Base-by-base conservation (phyloP, 768 basidiomycete genomes). In the Collybia sp. region DNA sequence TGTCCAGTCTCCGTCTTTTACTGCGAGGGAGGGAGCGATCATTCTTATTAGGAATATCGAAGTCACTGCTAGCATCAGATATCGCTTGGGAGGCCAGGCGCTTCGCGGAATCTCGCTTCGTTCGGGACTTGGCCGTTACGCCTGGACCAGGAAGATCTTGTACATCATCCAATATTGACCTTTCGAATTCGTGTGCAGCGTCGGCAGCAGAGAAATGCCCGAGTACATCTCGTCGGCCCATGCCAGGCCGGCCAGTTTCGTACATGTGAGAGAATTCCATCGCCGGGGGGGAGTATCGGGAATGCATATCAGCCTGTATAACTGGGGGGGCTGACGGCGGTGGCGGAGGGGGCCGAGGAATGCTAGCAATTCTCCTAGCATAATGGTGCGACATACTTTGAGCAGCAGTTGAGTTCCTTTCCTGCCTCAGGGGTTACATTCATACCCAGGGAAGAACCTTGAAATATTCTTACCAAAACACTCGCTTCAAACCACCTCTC, bases 401-500 rank as follows among this genome's bases (percentile, higher is more conserved):
- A 1, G 85, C 86, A 18, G 82, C 82, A 5, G 66, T 63, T 15
- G 77, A 70, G 59, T 88, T 88, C 36, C 84, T 80, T 58, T 86
- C 83, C 88, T 92, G 53, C 25, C 25, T 8, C 25, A 25, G 25
- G 25, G 25, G 52, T n/a, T 37, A 49, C 44, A 40, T 34, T 35
- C 10, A 49, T 39, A 16, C 37, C 37, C 42, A 35, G 30, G 30
- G 36, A 37, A 32, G 39, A 38, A 43, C 34, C 11, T 40, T 9
- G 45, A 42, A 17, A 44, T 19, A 38, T 45, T 62, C 76, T 61
- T 57, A 89, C 88, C 56, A 80, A 66, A 46, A 81, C 66, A 58
- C 76, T 83, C 19, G 75, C 72, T 58, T 86, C 81, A 53, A 89
- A 91, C 72, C 79, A 86, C 40, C 80, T 75, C 48, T 82, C 83